A percentile compares a stretch with the other conserved stretches of the same genome.
These are phyloP conservation scores for Saturnispora zaruensis DNA, from an alignment of 805 yeast genomes.

Conservation along the genomic window DNA sequence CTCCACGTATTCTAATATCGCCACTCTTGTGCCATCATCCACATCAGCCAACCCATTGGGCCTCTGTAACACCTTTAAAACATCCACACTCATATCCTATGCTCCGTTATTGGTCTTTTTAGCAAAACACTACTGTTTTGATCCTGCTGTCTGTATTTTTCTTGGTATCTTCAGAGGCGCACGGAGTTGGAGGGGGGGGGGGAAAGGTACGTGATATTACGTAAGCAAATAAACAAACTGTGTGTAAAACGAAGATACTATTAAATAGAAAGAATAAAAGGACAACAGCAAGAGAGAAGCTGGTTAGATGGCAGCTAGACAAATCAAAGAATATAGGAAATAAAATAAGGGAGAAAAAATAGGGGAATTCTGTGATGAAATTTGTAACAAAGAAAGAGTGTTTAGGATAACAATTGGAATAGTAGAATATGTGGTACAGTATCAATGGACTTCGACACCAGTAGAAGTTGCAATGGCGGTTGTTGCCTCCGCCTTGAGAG, in stretches of 20 bases:
- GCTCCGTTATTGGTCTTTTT: neutral
- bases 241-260: neutral
- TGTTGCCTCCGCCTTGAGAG: neutral
- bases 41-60: neutral
- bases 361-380: neutral
- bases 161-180: neutral
- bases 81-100: neutral
- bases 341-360: neutral
- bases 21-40: neutral
- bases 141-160: neutral
- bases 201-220: neutral
- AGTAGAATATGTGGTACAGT: neutral
- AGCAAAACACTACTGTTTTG: neutral
- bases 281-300: neutral
- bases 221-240: neutral
- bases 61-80: neutral
- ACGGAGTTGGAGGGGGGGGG: neutral
- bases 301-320: no score
- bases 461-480: conserved; percentile 11
- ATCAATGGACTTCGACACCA: conserved; percentile 27
- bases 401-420: neutral
- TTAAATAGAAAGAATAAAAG: neutral
- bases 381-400: neutral
- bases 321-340: neutral
- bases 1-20: conserved; percentile 2